Evolutionary conservation across 192 early-diverging fungal genomes (phyloP), one percentile per base, ranked within the genome.

Genomic region (Podila clonocystis): DNA sequence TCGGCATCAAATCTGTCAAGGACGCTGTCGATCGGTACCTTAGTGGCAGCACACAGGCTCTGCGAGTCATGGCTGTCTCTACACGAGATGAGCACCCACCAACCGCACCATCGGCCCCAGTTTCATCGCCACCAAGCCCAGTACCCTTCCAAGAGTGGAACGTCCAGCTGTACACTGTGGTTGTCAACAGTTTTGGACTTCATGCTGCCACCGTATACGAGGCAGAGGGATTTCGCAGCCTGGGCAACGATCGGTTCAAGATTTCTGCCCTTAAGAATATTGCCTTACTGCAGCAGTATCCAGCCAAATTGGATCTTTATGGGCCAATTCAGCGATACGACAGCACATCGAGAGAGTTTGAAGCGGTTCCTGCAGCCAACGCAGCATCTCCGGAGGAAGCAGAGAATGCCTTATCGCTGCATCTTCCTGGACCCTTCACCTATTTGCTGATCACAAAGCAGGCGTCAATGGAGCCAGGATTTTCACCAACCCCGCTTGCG

Each of bases 121-220:
- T 1, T 5, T 52, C 34, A 45, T 11, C 33, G 60, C 45, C 22
- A 24, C 73, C 63, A 24, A 61, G 59, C 24, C 41, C 68, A 20
- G 9, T 28, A 24, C n/a, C n/a, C 7, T 58, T 41, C 2, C n/a
- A 36, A 55, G 29, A 4, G 24, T 85, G 86, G 84, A 62, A 69
- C 4, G n/a, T 68, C 4, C 50, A 70, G 5, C 11, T 83, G 1
- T 71, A 74, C 30, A 68, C 69, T 11, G 62, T 85, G 1, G 87
- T 88, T 12, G 83, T 88, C 52, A 72, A 85, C 57, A 86, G 85
- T 33, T 88, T 82, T 73, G 87, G 87, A n/a, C 77, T 88, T 19
- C 87, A 88, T 67, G 82, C 83, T 29, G 76, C 84, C 52, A 83
- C 85, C 30, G 87, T 88, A 13, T 58, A 67, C 38, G 84, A 88